phyloP scores from a whole-genome alignment of 805 yeast species.

The Cyberlindnera amylophila region DNA sequence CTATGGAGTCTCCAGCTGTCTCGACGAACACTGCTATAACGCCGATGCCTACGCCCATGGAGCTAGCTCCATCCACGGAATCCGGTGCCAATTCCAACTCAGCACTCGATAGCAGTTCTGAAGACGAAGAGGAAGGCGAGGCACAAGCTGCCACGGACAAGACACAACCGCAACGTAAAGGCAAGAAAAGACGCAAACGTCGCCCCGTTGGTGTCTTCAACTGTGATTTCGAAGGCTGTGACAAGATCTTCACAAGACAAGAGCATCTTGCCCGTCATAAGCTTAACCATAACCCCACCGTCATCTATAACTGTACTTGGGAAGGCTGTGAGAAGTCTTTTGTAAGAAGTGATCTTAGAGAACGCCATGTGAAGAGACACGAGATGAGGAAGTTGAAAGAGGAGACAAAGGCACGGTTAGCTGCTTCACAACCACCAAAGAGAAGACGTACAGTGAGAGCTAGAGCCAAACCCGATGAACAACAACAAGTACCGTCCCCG shows the following conservation, averaged over 20 bases:
- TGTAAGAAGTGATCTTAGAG: constrained; percentile 55
- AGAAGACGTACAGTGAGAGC: constrained; percentile 12
- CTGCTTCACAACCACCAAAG: constrained; percentile 9
- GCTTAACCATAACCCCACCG: constrained; percentile 54
- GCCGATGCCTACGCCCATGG: neutral
- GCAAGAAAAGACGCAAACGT: constrained; percentile 22
- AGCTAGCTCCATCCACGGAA: neutral
- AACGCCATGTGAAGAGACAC: constrained; percentile 44
- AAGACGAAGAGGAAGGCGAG: neutral
- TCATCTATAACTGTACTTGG: constrained; percentile 49
- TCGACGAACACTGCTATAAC: too few species aligned
- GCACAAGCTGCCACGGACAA: neutral
- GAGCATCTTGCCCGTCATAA: constrained; percentile 65
- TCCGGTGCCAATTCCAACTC: neutral
- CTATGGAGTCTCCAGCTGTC: too few species aligned
- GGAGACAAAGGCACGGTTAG: constrained; percentile 22
- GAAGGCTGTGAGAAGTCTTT: constrained; percentile 54
- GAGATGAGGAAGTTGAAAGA: constrained; percentile 30
- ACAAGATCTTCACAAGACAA: constrained; percentile 52
- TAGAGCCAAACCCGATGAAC: neutral
- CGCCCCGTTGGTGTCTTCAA: constrained; percentile 31
- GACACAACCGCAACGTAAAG: constrained; percentile 1
- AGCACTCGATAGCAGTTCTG: neutral
- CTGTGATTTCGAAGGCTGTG: constrained; percentile 48
- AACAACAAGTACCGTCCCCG: neutral